phyloP scores from a whole-genome alignment of 2,329 filamentous ascomycete species.

The Colletotrichum zoysiae region DNA sequence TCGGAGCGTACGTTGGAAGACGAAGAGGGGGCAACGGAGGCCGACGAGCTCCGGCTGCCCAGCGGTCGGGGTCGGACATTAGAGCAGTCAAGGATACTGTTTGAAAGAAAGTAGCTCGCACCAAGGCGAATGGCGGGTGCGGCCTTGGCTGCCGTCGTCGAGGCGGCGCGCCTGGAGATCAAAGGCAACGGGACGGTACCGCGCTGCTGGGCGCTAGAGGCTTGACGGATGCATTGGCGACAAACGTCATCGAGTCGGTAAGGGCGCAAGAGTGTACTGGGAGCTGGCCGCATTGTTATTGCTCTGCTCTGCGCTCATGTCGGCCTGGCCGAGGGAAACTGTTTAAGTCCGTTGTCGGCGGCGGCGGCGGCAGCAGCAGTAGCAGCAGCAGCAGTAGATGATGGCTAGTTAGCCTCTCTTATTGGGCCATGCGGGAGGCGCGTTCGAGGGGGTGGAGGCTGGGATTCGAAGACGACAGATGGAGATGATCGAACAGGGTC shows the following conservation, averaged over 20 bases:
- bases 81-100: conserved; percentile 37
- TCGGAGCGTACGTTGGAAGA: conserved; percentile 20
- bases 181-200: conserved; percentile 6
- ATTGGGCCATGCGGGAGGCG: conserved; percentile 15
- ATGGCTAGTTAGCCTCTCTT: conserved; percentile 6
- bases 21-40: conserved; percentile 27
- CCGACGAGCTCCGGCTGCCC: conserved; percentile 32
- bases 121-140: conserved; percentile 38
- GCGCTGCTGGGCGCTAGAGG: conserved; percentile 11
- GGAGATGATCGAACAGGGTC: neutral
- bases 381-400: conserved; percentile 22
- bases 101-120: conserved; percentile 43
- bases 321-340: conserved; percentile 12
- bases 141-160: conserved; percentile 34
- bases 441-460: neutral
- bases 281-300: conserved; percentile 41
- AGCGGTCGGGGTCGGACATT: conserved; percentile 14
- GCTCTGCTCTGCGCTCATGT: conserved; percentile 41
- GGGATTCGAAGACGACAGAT: neutral
- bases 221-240: conserved; percentile 36
- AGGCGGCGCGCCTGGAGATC: conserved; percentile 24
- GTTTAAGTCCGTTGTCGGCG: conserved; percentile 6
- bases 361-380: conserved; percentile 8
- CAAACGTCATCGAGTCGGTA: conserved; percentile 36
- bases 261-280: conserved; percentile 38